Base-by-base conservation (phyloP, 257 asterid genomes). In the Schizonepeta tenuifolia region DNA sequence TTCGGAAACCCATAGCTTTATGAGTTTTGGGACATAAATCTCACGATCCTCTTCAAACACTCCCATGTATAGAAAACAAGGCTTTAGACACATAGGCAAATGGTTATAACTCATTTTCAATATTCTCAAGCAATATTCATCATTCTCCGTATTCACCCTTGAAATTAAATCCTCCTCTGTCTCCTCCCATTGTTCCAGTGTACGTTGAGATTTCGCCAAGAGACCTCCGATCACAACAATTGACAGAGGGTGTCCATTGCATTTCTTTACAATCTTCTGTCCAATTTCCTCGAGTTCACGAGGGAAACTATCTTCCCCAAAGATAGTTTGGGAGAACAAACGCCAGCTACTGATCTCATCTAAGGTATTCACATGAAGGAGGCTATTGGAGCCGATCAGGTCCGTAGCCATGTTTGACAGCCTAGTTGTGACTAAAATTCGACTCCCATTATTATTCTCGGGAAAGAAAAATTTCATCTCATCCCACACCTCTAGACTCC, bases 401-500 rank as follows among this genome's bases (percentile, higher is more conserved):
- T 49, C 9, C 22, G 55, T 9, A n/a, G 22, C 55, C 22, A 49
- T 15, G 55, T 49, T 49, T n/a, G 55, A 24, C 26, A 24, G 26
- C 26, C 26, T 24, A 24, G 26, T 24, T 2, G 26, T 24, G 1
- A 24, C 26, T 2, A 24, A 1, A 1, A 24, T 2, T 2, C 26
- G 26, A 24, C 26, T 24, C 26, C 26, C 26, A 2, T 49, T 51
- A 0, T 5, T 1, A 17, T 47, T 12, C 1, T 77, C 31, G 0
- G 75, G 78, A n/a, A 73, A 64, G 46, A 10, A 65, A 3, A 22
- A 2, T 2, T 36, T 35, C 5, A 53, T 0, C 0, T 6, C 1
- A 6, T 64, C 35, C 71, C 77, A 73, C 5, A 6, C 58, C 1
- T 73, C 33, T 0, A 41, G 5, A 50, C 46, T 40, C 72, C 67